These are phyloP conservation scores for Kurtzmaniella quercitrusa DNA, from an alignment of 1,139 yeast species.

Conservation along the genomic window DNA sequence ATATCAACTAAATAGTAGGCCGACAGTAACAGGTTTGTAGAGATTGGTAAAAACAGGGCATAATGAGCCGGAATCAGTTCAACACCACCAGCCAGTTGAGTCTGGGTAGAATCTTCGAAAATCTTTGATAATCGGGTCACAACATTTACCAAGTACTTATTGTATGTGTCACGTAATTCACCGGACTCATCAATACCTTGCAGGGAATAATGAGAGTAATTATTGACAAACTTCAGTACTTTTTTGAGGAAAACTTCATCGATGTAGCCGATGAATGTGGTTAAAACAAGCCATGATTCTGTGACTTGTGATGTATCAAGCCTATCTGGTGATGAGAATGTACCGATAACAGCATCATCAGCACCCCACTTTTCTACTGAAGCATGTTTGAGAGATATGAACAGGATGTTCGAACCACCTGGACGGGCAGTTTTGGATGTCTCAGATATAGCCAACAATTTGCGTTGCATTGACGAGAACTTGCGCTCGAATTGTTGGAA, in stretches of 20 bases:
- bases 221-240: slow-evolving; percentile 33
- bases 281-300: slow-evolving; percentile 44
- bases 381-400: slow-evolving; percentile 38
- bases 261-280: slow-evolving; percentile 34
- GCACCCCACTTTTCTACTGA: slow-evolving; percentile 1
- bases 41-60: slow-evolving; percentile 36
- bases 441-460: slow-evolving; percentile 33
- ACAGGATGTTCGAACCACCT: slow-evolving; percentile 37
- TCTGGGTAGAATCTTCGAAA: slow-evolving; percentile 26
- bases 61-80: slow-evolving; percentile 37
- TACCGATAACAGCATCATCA: slow-evolving; percentile 10
- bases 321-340: slow-evolving; percentile 38
- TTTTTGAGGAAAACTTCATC: slow-evolving; percentile 29
- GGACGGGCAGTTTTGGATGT: slow-evolving; percentile 30
- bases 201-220: slow-evolving; percentile 32
- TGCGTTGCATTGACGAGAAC: slow-evolving; percentile 38
- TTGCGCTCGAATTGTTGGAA: slow-evolving; percentile 31
- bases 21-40: slow-evolving; percentile 41
- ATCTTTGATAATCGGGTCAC: slow-evolving; percentile 24
- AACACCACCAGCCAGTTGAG: slow-evolving; percentile 22
- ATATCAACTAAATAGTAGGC: slow-evolving; percentile 33
- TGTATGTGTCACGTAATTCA: slow-evolving; percentile 24
- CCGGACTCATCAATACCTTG: slow-evolving; percentile 30
- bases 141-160: slow-evolving; percentile 24
- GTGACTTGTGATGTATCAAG: slow-evolving; percentile 41